These are phyloP conservation scores for Tillandsia fasciculata DNA, from an alignment of 176 grass and related monocot genomes.

Conservation along the genomic window DNA sequence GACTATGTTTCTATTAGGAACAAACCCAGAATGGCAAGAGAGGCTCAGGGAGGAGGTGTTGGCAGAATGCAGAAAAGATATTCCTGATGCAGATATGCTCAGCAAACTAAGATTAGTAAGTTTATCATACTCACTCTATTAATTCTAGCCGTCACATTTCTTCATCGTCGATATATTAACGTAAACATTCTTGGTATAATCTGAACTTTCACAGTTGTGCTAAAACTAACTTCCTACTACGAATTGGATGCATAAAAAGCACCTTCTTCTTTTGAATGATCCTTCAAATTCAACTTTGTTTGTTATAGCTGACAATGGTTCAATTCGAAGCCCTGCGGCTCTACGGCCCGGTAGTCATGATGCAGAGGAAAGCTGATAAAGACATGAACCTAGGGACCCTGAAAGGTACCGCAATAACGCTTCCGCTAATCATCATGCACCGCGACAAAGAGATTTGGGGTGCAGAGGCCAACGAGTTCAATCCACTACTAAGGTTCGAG, in stretches of 20 bases:
- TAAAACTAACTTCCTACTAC: too few relatives aligned
- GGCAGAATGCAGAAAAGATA: constrained; percentile 21
- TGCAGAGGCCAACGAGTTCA: constrained; percentile 32
- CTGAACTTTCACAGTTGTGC: too few relatives aligned
- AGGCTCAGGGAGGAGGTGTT: constrained; percentile 43
- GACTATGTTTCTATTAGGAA: constrained; percentile 24
- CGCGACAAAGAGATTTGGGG: constrained; percentile 49
- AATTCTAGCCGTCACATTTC: neutral
- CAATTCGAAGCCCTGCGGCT: constrained; percentile 32
- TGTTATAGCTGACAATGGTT: constrained; percentile 40
- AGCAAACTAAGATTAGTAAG: constrained; percentile 37
- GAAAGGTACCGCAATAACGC: constrained; percentile 1
- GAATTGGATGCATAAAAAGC: too few relatives aligned
- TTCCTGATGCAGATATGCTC: constrained; percentile 27
- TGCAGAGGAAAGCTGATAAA: neutral
- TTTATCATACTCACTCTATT: neutral
- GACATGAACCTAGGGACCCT: constrained; percentile 14
- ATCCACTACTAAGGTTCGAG: constrained; percentile 22
- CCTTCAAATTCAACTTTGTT: neutral
- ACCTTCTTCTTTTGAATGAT: neutral
- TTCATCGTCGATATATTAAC: too few relatives aligned
- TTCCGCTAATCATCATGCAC: constrained; percentile 24
- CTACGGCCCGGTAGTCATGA: neutral
- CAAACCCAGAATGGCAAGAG: constrained; percentile 35
- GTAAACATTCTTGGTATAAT: too few relatives aligned